Percentiles rank a stretch among this genome's conserved stretches.
Conservation (phyloP, 768 basidiomycete genomes). For the Leccinum disarticulatum region DNA sequence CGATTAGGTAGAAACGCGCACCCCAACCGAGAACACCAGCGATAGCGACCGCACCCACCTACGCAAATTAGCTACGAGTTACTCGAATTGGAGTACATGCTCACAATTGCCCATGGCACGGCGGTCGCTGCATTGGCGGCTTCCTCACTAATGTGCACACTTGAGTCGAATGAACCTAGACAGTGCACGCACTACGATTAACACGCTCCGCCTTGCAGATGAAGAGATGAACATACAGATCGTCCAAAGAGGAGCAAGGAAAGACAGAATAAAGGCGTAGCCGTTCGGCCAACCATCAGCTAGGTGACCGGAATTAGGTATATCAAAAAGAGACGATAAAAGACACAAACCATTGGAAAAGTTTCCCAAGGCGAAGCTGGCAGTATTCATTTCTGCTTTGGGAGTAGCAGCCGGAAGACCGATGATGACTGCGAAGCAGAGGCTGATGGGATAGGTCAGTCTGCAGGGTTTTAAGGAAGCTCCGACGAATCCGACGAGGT, state of each 20-base stretch:
- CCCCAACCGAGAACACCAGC: conserved; percentile 50
- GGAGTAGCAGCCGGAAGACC: conserved; percentile 67
- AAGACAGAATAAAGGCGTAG: conserved; percentile 50
- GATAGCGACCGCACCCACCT: conserved; percentile 41
- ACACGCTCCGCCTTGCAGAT: neutral
- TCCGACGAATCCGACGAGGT: neutral
- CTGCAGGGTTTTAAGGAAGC: too few species aligned
- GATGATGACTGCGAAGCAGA: conserved; percentile 49
- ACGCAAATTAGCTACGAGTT: neutral
- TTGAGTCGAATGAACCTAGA: conserved; percentile 46
- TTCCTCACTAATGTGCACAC: conserved; percentile 56
- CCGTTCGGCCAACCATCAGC: conserved; percentile 47
- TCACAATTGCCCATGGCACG: conserved; percentile 59
- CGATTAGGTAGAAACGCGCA: conserved; percentile 13
- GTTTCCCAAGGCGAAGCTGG: conserved; percentile 59
- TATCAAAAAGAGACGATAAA: neutral
- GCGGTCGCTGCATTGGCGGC: conserved; percentile 54
- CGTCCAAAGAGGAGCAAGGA: conserved; percentile 51
- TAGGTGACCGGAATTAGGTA: conserved; percentile 13
- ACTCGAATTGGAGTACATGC: neutral
- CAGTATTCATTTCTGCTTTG: conserved; percentile 54
- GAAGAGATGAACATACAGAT: conserved; percentile 31
- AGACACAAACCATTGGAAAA: conserved; percentile 54
- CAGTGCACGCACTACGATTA: neutral
- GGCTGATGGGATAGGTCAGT: conserved; percentile 10